A percentile compares a stretch with the other conserved stretches of the same genome.
Conservation (phyloP, 2,329 filamentous ascomycete genomes). For the Alternaria alternata region DNA sequence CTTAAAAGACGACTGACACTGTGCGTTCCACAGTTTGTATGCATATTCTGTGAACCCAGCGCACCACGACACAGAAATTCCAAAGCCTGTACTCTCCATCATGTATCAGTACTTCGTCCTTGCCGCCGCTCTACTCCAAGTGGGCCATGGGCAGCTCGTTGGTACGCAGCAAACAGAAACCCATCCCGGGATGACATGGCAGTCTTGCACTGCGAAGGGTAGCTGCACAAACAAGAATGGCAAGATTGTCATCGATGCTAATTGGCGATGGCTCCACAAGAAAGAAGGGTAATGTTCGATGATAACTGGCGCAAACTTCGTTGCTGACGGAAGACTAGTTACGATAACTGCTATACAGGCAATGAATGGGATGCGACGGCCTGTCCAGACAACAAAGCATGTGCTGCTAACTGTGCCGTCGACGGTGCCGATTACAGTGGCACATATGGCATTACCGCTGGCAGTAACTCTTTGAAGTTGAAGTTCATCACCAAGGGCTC, state of each 20-base stretch:
- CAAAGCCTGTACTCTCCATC: constrained; percentile 10
- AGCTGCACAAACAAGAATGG: constrained; percentile 47
- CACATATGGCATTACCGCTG: constrained; percentile 59
- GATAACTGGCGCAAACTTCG: neutral
- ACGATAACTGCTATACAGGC: constrained; percentile 52
- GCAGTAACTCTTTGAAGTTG: constrained; percentile 60
- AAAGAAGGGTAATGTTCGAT: constrained; percentile 33
- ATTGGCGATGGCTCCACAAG: constrained; percentile 60
- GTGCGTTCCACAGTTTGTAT: neutral
- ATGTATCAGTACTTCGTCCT: constrained; percentile 50
- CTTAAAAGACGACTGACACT: neutral
- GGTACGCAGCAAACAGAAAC: constrained; percentile 50
- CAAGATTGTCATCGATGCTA: constrained; percentile 53
- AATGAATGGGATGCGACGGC: constrained; percentile 52
- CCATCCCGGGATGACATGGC: constrained; percentile 51
- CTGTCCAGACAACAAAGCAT: constrained; percentile 47
- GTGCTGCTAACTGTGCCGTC: constrained; percentile 48
- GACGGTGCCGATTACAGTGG: constrained; percentile 51
- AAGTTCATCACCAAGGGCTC: constrained; percentile 63
- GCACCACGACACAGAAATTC: constrained; percentile 8
- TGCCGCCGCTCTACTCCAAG: constrained; percentile 55
- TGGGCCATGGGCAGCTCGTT: constrained; percentile 56
- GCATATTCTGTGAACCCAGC: constrained; percentile 1
- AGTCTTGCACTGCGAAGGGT: constrained; percentile 49
- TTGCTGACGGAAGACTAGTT: constrained; percentile 26